These are phyloP conservation scores for Clausena lansium DNA, from an alignment of 345 rosid species.

Conservation along the genomic window DNA sequence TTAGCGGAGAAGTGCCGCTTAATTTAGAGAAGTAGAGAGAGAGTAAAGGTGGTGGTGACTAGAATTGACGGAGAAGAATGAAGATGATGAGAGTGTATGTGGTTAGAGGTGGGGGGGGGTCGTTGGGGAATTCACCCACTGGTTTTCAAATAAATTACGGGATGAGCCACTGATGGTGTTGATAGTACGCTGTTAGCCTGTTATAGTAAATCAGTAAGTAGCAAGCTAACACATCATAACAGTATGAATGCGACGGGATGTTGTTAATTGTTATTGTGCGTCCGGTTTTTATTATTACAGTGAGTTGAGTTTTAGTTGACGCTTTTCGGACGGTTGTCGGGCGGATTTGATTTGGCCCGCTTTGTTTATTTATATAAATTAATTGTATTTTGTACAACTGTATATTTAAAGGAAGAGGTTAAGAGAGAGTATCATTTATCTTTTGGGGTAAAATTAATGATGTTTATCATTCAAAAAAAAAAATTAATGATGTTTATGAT, in stretches of 20 bases:
- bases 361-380: too few species aligned
- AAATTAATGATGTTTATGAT: too few species aligned
- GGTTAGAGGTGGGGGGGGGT: constrained; percentile 20
- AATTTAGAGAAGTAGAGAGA: constrained; percentile 22
- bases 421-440: too few species aligned
- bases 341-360: neutral
- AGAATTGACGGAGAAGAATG: constrained; percentile 28
- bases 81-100: constrained; percentile 30
- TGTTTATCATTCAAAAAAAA: too few species aligned
- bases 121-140: constrained; percentile 28
- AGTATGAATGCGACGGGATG: neutral
- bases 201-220: too few species aligned
- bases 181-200: too few species aligned
- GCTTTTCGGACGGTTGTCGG: neutral
- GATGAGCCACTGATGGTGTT: constrained; percentile 33
- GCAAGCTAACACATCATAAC: neutral
- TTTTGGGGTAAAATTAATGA: too few species aligned
- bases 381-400: too few species aligned
- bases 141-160: constrained; percentile 29
- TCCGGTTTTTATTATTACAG: neutral
- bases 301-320: neutral
- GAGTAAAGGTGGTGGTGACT: constrained; percentile 32
- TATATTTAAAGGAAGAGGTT: too few species aligned
- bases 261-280: too few species aligned
- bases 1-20: constrained; percentile 45